These are phyloP conservation scores for Halocafeteria seosinensis DNA, from an alignment of 108 stramenopile species.

Conservation along the genomic window DNA sequence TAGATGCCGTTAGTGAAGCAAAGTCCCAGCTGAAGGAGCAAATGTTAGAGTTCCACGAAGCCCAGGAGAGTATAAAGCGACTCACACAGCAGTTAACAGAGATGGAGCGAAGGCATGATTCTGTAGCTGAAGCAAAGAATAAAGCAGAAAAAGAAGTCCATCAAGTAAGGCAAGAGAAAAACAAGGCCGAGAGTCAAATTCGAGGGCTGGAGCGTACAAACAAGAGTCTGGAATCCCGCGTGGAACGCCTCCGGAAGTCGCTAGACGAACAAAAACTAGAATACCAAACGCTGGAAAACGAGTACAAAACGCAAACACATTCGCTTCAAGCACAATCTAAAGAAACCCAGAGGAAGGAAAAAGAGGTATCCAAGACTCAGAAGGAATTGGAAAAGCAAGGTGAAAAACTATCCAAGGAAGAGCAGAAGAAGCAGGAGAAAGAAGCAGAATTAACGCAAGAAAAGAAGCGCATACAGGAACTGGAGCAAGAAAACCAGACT, in stretches of 20 bases:
- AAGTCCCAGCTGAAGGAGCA: not conserved
- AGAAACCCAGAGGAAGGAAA: constrained; percentile 25
- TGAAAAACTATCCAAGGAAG: constrained; percentile 17
- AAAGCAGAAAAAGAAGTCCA: constrained; percentile 28
- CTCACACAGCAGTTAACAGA: not conserved
- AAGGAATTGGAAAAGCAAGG: constrained; percentile 29
- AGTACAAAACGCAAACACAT: not conserved
- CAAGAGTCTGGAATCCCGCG: not conserved
- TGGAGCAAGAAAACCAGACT: constrained; percentile 31
- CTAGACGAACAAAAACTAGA: not conserved
- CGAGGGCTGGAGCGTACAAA: not conserved
- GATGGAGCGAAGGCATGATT: constrained; percentile 24
- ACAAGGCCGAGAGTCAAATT: constrained; percentile 6
- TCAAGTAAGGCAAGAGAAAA: constrained; percentile 18
- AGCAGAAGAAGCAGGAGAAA: not conserved
- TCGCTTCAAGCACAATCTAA: not conserved
- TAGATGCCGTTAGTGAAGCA: not conserved
- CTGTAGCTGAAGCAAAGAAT: constrained; percentile 6
- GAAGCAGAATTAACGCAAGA: not conserved
- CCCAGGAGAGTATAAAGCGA: not conserved
- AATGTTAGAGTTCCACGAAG: not conserved
- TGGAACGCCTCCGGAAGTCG: constrained; percentile 5
- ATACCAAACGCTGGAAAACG: not conserved
- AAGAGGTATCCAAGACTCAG: constrained; percentile 22
- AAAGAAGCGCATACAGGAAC: not conserved